Conservation (phyloP, 345 rosid species). For the Kernera saxatilis region DNA sequence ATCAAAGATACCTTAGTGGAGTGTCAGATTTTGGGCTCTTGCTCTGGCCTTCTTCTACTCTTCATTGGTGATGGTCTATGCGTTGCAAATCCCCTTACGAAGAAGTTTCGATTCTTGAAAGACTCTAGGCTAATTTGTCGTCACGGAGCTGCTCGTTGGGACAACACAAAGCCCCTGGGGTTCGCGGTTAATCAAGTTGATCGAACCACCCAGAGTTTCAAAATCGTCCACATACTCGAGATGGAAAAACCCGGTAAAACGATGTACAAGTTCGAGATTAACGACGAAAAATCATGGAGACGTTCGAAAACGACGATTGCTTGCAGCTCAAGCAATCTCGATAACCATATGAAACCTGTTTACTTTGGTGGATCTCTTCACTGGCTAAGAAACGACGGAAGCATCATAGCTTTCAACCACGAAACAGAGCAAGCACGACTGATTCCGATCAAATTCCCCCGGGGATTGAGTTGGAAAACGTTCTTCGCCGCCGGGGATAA, state of each 20-base stretch:
- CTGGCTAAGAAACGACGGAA: conserved; percentile 8
- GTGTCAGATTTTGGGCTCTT: background rate
- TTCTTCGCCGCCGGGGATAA: background rate
- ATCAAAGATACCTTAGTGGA: background rate
- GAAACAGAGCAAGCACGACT: background rate
- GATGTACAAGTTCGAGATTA: background rate
- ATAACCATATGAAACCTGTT: background rate
- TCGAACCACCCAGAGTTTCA: background rate
- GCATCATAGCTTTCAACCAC: background rate
- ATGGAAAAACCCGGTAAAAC: no score
- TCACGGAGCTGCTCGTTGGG: no score
- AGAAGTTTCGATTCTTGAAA: background rate
- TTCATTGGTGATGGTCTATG: background rate
- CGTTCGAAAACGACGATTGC: background rate
- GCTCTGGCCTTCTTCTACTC: conserved; percentile 7
- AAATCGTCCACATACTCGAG: background rate
- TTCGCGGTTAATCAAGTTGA: conserved; percentile 1
- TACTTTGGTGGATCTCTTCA: background rate
- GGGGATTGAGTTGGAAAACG: background rate
- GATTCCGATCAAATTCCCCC: background rate
- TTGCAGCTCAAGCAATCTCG: background rate
- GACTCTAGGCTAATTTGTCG: background rate
- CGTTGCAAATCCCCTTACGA: conserved; percentile 9
- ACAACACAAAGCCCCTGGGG: background rate
- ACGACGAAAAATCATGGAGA: background rate